Conservation (phyloP, 345 rosid genomes). For the Populus deltoides region DNA sequence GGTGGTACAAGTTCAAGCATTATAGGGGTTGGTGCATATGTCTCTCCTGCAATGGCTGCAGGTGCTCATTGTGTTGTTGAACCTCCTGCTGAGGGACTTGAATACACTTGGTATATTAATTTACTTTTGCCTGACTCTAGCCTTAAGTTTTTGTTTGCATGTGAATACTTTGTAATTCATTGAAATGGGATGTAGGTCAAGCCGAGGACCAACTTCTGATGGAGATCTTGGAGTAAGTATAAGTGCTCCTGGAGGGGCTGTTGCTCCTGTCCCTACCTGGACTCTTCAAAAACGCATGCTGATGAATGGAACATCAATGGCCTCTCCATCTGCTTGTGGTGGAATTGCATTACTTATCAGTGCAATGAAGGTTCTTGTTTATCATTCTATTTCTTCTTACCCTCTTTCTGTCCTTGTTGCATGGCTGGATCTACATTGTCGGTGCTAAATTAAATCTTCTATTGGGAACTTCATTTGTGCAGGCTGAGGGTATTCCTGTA, state of each 20-base stretch:
- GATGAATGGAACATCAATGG: conserved; percentile 99
- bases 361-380: conserved; percentile 78
- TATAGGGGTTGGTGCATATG: conserved; percentile 96
- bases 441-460: conserved; percentile 17
- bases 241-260: conserved; percentile 99
- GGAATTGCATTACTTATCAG: conserved; percentile 88
- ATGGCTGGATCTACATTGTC: conserved; percentile 1
- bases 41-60: conserved; percentile 99
- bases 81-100: conserved; percentile 89
- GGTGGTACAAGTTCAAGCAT: conserved; percentile 96
- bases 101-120: conserved; percentile 76
- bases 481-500: conserved; percentile 79
- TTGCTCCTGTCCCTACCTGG: conserved; percentile 99
- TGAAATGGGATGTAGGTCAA: conserved; percentile 66
- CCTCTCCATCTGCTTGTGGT: conserved; percentile 99
- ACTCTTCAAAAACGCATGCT: conserved; percentile 97
- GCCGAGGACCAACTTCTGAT: conserved; percentile 96
- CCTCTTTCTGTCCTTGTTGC: conserved; percentile 9
- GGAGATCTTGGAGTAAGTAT: conserved; percentile 94
- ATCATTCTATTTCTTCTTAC: conserved; percentile 1
- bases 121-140: conserved; percentile 16
- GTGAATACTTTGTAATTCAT: conserved; percentile 17
- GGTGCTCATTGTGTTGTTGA: conserved; percentile 90
- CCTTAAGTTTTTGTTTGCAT: conserved; percentile 12
- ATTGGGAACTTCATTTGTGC: conserved; percentile 21